Base-by-base conservation (phyloP, 768 basidiomycete genomes). In the Holtermanniella nyarrowii region DNA sequence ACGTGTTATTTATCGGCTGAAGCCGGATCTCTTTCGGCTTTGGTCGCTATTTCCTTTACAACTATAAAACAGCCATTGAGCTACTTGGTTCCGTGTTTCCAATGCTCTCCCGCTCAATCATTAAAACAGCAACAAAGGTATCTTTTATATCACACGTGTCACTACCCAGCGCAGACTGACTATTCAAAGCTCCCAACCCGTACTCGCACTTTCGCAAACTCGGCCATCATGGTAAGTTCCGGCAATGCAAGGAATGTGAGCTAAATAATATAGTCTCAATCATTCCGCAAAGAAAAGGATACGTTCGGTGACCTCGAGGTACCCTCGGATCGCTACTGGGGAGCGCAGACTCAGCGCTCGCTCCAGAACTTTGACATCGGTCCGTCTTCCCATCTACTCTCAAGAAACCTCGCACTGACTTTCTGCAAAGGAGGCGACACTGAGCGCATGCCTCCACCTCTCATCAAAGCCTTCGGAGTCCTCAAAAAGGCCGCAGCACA, bases 351-450 rank as follows among this genome's bases (percentile, higher is more conserved):
- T 13, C 93, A 97, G 69, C 79, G 95, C 86, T 85, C 89, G 18
- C 76, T 97, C 55, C 86, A 91, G 73, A 99, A 99, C 73, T 99
- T 99, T 62, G 91, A 99, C 69, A 99, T 99, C 61, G 95, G 95
- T 67, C 46, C 54, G 66, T 59, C 10, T 13, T 12, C 20, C 7
- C 20, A 14, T 22, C 37, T 48, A 26, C 13, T 13, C 37, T 0
- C 22, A 11, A 22, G 25, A 18, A 42, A 20, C 7, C 25, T 2
- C 25, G 7, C 43, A 23, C 26, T 46, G 18, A 47, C 14, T 1
- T 42, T 4, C 16, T 21, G 11, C 42, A 23, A 21, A 2, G 69
- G 69, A 53, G 95, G 95, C 18, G 83, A 86, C 18, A 76, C 88
- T 1, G 95, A 99, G 71, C 82, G 91, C 53, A 81, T 97, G 57